Percentiles rank a stretch among this genome's conserved stretches.
These are phyloP conservation scores for Diplodia seriata DNA, from an alignment of 2,329 filamentous ascomycete species.

Conservation along the genomic window DNA sequence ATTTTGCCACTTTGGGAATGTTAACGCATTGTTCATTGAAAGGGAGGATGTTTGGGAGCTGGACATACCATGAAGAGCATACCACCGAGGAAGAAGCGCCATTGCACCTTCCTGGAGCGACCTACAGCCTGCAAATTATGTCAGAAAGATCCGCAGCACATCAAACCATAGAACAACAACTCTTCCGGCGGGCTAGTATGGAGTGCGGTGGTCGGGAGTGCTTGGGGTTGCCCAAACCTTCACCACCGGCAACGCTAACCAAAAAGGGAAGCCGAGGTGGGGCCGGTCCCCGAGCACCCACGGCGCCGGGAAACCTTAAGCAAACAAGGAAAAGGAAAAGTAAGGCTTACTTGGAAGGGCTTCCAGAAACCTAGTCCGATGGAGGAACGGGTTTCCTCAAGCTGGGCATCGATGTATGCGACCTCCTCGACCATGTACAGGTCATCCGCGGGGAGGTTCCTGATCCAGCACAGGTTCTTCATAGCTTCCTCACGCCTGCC, in stretches of 20 bases:
- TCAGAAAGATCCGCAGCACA: background rate
- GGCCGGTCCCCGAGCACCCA: background rate
- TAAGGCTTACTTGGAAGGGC: conserved; percentile 42
- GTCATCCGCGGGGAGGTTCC: conserved; percentile 63
- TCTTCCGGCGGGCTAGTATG: too few species aligned
- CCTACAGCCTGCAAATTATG: conserved; percentile 7
- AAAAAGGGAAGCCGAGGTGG: background rate
- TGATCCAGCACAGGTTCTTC: conserved; percentile 65
- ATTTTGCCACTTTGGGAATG: conserved; percentile 67
- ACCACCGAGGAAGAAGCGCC: conserved; percentile 75
- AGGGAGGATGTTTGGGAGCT: background rate
- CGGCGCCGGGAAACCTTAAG: background rate
- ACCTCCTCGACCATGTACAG: conserved; percentile 78
- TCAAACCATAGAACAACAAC: too few species aligned
- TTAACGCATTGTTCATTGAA: background rate
- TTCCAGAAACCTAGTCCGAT: conserved; percentile 78
- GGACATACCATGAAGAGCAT: conserved; percentile 64
- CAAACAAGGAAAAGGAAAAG: conserved; percentile 53
- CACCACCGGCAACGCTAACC: background rate
- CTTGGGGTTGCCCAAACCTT: background rate
- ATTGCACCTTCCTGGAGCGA: conserved; percentile 62
- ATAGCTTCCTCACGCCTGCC: conserved; percentile 66
- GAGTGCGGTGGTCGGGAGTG: conserved; percentile 52
- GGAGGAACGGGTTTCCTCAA: conserved; percentile 67
- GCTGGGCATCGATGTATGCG: conserved; percentile 70